Conservation (phyloP, 208 protist species). For the Willaertia magna region DNA sequence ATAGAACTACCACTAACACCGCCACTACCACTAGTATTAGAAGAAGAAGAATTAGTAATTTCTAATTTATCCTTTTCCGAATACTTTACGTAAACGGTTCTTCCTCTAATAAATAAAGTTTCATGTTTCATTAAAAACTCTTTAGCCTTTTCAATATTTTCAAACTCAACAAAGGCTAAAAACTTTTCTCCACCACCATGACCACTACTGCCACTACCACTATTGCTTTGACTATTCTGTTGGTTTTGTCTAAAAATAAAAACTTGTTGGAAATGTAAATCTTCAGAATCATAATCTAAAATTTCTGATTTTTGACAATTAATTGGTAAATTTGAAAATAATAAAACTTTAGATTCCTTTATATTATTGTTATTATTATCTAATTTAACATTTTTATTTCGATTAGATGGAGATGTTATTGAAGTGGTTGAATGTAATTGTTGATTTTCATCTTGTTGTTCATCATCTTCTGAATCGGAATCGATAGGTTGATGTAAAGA, state of each 20-base stretch:
- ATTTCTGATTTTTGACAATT: not conserved
- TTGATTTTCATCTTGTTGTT: too few relatives aligned
- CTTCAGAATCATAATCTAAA: not conserved
- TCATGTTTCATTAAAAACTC: not conserved
- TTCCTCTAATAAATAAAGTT: not conserved
- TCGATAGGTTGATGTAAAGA: too few relatives aligned
- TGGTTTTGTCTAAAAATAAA: not conserved
- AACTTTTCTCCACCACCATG: not conserved
- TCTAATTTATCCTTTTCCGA: not conserved
- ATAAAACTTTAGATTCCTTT: not conserved
- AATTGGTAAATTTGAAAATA: not conserved
- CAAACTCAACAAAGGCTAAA: not conserved
- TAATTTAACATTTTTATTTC: too few relatives aligned
- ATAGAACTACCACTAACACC: too few relatives aligned
- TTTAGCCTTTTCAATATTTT: not conserved
- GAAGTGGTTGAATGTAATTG: too few relatives aligned
- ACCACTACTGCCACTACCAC: not conserved
- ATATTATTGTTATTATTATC: too few relatives aligned
- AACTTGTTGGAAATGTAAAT: not conserved
- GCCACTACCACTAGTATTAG: not conserved
- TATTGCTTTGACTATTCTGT: too few relatives aligned
- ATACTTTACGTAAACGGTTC: not conserved
- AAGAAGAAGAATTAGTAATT: too few relatives aligned
- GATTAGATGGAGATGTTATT: too few relatives aligned
- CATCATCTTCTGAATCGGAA: too few relatives aligned